Evolutionary conservation across 1,284 basidiomycete species (phyloP), one percentile per base, ranked within the genome.

Genomic region (Leccinum cinnamomeum): DNA sequence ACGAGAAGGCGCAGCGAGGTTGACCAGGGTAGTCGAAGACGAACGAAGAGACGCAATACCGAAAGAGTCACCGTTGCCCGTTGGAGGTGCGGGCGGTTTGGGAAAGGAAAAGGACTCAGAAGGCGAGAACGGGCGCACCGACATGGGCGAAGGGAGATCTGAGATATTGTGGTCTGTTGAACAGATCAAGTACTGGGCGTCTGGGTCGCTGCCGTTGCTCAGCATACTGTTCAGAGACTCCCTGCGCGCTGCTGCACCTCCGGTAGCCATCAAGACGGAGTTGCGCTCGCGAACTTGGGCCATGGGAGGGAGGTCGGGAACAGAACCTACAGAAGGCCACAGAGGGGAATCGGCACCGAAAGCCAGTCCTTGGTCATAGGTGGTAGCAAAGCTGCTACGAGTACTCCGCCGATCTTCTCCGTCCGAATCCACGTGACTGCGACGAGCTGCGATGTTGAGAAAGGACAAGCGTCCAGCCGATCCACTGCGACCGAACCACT

Each of bases 41-140:
- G 71, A 70, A 23, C 7, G 54, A 28, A 63, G 10, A n/a, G 70
- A 71, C 1, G 1, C 2, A 25, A 53, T 1, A 20, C 48, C 20
- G 50, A 62, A 53, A 44, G 61, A 44, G 39, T 64, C 62, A 12
- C 25, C 2, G 23, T 58, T 10, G 12, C 53, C n/a, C 4, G 62
- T 18, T 46, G 58, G 61, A 64, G 76, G 61, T 56, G 14, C 14
- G 64, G 88, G 88, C 3, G 88, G 87, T 62, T 81, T 82, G 2
- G 88, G 88, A 77, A 89, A 89, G 5, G 83, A 72, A 74, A 87
- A 89, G 2, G 81, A 80, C 68, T 90, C 88, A 7, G 82, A 81
- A 16, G 84, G 82, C 1, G 86, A 84, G 76, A 87, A 88, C 0
- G 86, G 86, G 35, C 84, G 81, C 11, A 86, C 86, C 44, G 80